These are phyloP conservation scores for Orbilia oligospora DNA, from an alignment of 2,329 filamentous ascomycete species.

Conservation along the genomic window DNA sequence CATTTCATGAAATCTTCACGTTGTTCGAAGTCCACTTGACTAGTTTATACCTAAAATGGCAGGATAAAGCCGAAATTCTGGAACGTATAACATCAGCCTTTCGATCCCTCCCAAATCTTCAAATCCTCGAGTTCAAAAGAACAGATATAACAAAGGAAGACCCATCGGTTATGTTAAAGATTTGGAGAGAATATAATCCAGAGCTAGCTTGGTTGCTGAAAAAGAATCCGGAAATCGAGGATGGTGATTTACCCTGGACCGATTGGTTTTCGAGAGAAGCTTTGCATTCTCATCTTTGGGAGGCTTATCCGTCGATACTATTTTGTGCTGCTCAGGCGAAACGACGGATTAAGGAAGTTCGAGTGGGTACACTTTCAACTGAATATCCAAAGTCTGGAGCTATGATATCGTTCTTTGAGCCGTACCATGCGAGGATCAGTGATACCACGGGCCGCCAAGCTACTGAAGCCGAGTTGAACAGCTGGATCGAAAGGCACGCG, in stretches of 20 bases:
- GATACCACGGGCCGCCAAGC: slow-evolving; percentile 34
- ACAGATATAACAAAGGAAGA: slow-evolving; percentile 55
- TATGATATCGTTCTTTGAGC: slow-evolving; percentile 53
- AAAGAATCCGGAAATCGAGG: slow-evolving; percentile 50
- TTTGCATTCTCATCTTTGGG: slow-evolving; percentile 47
- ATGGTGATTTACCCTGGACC: slow-evolving; percentile 52
- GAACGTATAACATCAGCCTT: slow-evolving; percentile 48
- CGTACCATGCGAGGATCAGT: slow-evolving; percentile 47
- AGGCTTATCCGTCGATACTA: slow-evolving; percentile 52
- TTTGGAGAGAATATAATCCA: slow-evolving; percentile 53
- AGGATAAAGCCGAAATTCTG: slow-evolving; percentile 48
- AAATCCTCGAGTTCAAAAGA: slow-evolving; percentile 44
- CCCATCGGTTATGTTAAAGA: slow-evolving; percentile 46
- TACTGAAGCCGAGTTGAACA: slow-evolving; percentile 29
- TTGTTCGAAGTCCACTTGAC: slow-evolving; percentile 53
- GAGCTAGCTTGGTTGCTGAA: slow-evolving; percentile 46
- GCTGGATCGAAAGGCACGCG: slow-evolving; percentile 29
- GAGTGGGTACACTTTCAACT: slow-evolving; percentile 25
- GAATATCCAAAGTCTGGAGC: slow-evolving; percentile 48
- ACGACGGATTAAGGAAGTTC: slow-evolving; percentile 44
- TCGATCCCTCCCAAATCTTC: slow-evolving; percentile 46
- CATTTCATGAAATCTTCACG: slow-evolving; percentile 54
- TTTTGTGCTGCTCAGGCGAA: slow-evolving; percentile 50
- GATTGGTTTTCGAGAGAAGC: slow-evolving; percentile 56
- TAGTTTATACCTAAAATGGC: slow-evolving; percentile 41